phyloP scores from a whole-genome alignment of 805 yeast species.

The Yarrowia sp. region DNA sequence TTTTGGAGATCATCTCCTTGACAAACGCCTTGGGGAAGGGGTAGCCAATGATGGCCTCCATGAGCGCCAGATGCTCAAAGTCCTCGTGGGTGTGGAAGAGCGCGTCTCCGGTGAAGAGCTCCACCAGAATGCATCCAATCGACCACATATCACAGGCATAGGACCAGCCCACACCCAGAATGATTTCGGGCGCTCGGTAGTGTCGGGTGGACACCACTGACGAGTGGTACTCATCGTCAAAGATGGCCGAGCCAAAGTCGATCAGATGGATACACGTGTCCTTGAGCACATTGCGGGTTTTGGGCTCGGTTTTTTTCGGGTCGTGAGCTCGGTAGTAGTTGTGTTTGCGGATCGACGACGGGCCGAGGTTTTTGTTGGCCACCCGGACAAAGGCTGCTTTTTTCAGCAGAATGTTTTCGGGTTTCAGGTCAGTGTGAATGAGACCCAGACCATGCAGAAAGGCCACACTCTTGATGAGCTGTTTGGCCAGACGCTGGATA shows the following conservation, averaged over 20 bases:
- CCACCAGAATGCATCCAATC: conserved; percentile 88
- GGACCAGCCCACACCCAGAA: conserved; percentile 94
- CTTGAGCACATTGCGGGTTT: conserved; percentile 51
- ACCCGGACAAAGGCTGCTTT: conserved; percentile 49
- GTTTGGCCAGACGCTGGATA: conserved; percentile 83
- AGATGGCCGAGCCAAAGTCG: conserved; percentile 96
- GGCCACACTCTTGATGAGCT: conserved; percentile 78
- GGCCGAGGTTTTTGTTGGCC: conserved; percentile 28
- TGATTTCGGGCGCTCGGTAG: conserved; percentile 95
- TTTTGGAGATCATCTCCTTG: conserved; percentile 32
- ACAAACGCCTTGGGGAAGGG: conserved; percentile 39
- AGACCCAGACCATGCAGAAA: conserved; percentile 85
- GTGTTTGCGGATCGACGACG: conserved; percentile 24
- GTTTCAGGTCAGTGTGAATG: conserved; percentile 94
- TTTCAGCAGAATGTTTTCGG: conserved; percentile 81
- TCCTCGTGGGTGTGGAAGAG: conserved; percentile 93
- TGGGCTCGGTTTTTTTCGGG: conserved; percentile 36
- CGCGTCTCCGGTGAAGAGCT: conserved; percentile 90
- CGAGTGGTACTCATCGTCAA: conserved; percentile 90
- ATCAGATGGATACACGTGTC: conserved; percentile 85
- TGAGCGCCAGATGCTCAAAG: conserved; percentile 90
- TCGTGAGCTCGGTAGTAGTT: conserved; percentile 23
- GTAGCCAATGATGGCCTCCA: conserved; percentile 72
- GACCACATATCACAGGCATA: conserved; percentile 98
- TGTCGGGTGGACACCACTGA: conserved; percentile 92